Conservation (phyloP, 257 asterid species). For the Scutellaria minor region DNA sequence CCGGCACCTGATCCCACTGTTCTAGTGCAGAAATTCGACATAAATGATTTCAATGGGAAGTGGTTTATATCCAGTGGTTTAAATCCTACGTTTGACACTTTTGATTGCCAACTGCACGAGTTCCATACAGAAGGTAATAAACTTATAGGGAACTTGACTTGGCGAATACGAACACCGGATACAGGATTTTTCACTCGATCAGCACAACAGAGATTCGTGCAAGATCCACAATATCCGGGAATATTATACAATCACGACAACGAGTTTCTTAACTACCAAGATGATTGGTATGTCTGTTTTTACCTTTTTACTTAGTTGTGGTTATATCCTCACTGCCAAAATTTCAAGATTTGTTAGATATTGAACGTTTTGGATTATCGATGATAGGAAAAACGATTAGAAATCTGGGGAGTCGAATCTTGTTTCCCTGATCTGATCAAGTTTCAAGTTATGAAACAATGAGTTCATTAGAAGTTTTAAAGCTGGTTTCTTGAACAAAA, state of each 20-base stretch:
- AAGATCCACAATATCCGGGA: conserved; percentile 85
- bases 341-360: neutral
- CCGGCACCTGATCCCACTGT: conserved; percentile 78
- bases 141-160: conserved; percentile 75
- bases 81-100: conserved; percentile 88
- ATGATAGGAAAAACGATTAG: neutral
- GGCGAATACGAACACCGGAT: conserved; percentile 90
- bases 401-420: neutral
- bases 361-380: neutral
- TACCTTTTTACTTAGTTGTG: neutral
- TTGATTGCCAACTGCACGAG: conserved; percentile 93
- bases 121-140: conserved; percentile 74
- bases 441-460: neutral
- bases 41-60: conserved; percentile 81
- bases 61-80: conserved; percentile 89
- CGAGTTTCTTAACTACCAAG: conserved; percentile 95
- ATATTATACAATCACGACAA: conserved; percentile 91
- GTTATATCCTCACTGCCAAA: neutral
- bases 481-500: neutral
- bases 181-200: conserved; percentile 85
- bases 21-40: conserved; percentile 73
- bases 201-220: conserved; percentile 74
- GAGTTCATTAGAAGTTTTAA: neutral
- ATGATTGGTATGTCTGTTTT: conserved; percentile 70
- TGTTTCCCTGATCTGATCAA: neutral